Conservation (phyloP, 1,139 yeast species). For the Candida labiduridarum region DNA sequence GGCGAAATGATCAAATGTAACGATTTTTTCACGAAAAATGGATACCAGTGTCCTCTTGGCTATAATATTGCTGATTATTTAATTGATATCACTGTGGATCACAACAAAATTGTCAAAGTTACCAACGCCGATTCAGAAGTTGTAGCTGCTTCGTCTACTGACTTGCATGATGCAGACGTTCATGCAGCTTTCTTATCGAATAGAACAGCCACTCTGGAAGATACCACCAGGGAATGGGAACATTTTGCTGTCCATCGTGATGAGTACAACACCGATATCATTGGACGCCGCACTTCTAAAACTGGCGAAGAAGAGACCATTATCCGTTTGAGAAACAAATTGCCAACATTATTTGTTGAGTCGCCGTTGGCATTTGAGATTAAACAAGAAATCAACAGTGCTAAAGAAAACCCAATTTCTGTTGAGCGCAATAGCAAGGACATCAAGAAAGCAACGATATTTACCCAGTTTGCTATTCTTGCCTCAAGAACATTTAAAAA, state of each 20-base stretch:
- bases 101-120: constrained; percentile 34
- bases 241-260: constrained; percentile 86
- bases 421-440: constrained; percentile 41
- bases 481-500: constrained; percentile 90
- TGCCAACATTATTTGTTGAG: constrained; percentile 46
- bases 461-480: constrained; percentile 66
- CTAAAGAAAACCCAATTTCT: constrained; percentile 31
- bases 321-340: constrained; percentile 35
- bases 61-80: constrained; percentile 92
- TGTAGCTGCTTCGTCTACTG: constrained; percentile 21
- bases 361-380: constrained; percentile 54
- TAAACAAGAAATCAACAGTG: constrained; percentile 46
- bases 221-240: constrained; percentile 84
- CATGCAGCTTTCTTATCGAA: constrained; percentile 39
- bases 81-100: constrained; percentile 84
- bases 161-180: constrained; percentile 30
- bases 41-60: constrained; percentile 83
- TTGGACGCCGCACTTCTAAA: constrained; percentile 19
- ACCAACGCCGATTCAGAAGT: constrained; percentile 24
- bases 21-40: constrained; percentile 74
- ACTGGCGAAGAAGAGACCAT: constrained; percentile 32
- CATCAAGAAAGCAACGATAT: constrained; percentile 55
- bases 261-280: constrained; percentile 43
- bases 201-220: constrained; percentile 41
- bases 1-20: constrained; percentile 76